Evolutionary conservation across 257 asterid species (phyloP).

Genomic region (Gentiana straminea): DNA sequence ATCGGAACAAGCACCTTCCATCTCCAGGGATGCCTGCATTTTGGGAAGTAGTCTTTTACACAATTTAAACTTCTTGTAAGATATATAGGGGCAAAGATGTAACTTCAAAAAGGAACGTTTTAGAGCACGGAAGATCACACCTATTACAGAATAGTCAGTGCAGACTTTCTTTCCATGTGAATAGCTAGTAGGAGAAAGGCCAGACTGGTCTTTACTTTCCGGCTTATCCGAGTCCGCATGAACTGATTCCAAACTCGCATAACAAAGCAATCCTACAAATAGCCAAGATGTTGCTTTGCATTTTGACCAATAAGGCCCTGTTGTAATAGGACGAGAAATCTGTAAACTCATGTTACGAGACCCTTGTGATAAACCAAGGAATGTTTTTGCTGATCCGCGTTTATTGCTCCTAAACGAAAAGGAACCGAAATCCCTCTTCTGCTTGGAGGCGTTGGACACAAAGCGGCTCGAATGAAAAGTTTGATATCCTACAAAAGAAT

Average conservation of each 20-base stretch:
- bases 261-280: constrained; percentile 50
- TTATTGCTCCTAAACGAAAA: constrained; percentile 33
- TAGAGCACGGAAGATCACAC: constrained; percentile 14
- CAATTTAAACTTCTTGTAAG: no score
- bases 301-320: constrained; percentile 29
- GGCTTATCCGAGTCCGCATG: constrained; percentile 43
- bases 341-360: constrained; percentile 28
- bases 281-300: constrained; percentile 31
- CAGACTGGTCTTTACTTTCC: constrained; percentile 4
- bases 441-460: constrained; percentile 19
- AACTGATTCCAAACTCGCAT: constrained; percentile 47
- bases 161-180: constrained; percentile 56
- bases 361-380: constrained; percentile 25
- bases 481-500: constrained; percentile 23
- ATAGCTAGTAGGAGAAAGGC: constrained; percentile 17
- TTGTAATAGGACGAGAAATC: constrained; percentile 33
- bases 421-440: constrained; percentile 18
- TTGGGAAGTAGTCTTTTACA: constrained; percentile 12
- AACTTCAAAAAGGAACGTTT: no score
- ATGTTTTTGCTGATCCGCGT: constrained; percentile 18
- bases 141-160: constrained; percentile 64
- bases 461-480: constrained; percentile 22
- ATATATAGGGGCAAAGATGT: no score
- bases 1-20: constrained; percentile 96
- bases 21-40: constrained; percentile 93